Conservation (phyloP, 1,139 yeast species). For the Chernovozyma sophiae-reginae region DNA sequence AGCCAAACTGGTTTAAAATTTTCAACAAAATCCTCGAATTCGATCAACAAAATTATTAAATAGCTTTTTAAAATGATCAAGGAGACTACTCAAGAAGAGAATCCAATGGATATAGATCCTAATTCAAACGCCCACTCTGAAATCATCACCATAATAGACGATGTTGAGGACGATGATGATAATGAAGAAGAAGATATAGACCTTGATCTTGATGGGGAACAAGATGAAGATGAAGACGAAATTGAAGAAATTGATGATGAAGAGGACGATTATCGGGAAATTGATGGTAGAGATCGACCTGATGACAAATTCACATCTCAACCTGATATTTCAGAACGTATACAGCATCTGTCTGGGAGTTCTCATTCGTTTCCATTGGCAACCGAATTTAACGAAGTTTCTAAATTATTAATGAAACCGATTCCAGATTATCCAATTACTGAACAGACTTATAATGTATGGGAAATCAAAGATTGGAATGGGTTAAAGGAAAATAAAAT, state of each 20-base stretch:
- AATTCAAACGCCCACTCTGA: background rate
- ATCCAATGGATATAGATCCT: background rate
- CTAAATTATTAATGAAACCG: slow-evolving; percentile 35
- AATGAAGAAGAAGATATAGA: slow-evolving; percentile 10
- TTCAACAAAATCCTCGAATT: no score
- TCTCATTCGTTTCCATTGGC: slow-evolving; percentile 21
- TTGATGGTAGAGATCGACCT: background rate
- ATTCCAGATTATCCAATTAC: slow-evolving; percentile 42
- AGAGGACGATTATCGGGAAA: background rate
- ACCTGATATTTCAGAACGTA: background rate
- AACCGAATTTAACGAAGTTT: slow-evolving; percentile 25
- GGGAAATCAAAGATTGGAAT: slow-evolving; percentile 73
- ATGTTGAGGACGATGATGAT: slow-evolving; percentile 2
- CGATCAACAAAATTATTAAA: no score
- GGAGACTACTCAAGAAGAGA: background rate
- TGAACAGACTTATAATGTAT: slow-evolving; percentile 49
- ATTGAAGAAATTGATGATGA: slow-evolving; percentile 3
- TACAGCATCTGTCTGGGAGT: background rate
- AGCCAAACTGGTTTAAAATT: no score
- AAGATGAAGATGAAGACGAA: slow-evolving; percentile 8
- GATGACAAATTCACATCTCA: no score
- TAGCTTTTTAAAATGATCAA: background rate
- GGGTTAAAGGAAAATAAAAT: slow-evolving; percentile 45
- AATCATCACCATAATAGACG: background rate
- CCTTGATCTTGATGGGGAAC: slow-evolving; percentile 9